phyloP scores from a whole-genome alignment of 129 eudicot genomes.

The Helianthus tuberosus region DNA sequence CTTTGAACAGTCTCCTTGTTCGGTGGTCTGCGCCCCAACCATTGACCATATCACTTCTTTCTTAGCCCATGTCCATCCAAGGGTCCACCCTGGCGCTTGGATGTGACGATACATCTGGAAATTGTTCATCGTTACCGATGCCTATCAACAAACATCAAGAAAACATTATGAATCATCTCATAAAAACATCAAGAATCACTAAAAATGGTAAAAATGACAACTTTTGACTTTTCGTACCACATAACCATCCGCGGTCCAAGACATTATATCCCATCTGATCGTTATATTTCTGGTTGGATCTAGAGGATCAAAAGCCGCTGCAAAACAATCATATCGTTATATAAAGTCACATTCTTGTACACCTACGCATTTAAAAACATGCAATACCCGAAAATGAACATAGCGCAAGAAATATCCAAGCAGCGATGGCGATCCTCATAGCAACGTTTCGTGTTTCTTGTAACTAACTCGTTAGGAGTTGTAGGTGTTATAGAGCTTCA shows the following conservation, averaged over 20 bases:
- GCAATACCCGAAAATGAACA: slow-evolving; percentile 42
- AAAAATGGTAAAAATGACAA: too few species aligned
- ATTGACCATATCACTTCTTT: slow-evolving; percentile 90
- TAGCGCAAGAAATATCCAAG: slow-evolving; percentile 38
- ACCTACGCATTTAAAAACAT: neutral
- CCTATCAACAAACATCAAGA: slow-evolving; percentile 44
- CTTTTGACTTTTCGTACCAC: slow-evolving; percentile 43
- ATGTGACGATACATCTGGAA: slow-evolving; percentile 90
- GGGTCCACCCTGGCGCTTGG: slow-evolving; percentile 84
- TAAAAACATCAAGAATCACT: neutral
- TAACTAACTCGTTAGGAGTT: slow-evolving; percentile 14
- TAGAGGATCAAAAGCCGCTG: slow-evolving; percentile 84
- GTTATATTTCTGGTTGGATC: slow-evolving; percentile 87
- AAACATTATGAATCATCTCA: neutral
- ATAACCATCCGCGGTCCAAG: slow-evolving; percentile 79
- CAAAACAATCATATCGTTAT: slow-evolving; percentile 10
- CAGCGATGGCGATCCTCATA: slow-evolving; percentile 38
- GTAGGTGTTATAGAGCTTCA: slow-evolving; percentile 20
- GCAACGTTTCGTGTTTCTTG: slow-evolving; percentile 9
- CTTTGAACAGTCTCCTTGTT: slow-evolving; percentile 96
- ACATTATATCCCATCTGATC: slow-evolving; percentile 81
- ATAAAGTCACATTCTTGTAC: neutral
- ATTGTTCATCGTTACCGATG: slow-evolving; percentile 77
- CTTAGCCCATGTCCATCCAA: slow-evolving; percentile 98
- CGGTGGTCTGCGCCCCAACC: slow-evolving; percentile 90